Base-by-base conservation (phyloP, 352 stramenopile genomes). In the Phytopythium cucurbitacearum region DNA sequence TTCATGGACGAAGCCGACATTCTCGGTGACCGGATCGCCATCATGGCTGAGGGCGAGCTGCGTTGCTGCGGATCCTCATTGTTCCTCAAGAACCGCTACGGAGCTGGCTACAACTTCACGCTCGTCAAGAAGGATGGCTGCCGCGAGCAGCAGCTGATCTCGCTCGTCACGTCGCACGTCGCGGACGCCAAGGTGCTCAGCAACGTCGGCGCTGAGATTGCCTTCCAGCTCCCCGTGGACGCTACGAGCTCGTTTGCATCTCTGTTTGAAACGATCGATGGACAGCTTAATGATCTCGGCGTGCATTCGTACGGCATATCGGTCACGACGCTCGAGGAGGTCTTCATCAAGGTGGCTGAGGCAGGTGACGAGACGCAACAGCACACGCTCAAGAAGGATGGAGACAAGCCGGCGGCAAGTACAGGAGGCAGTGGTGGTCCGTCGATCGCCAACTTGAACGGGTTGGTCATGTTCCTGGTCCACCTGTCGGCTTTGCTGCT, bases 1-100 rank as follows among this genome's bases (percentile, higher is more conserved):
- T 98, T 98, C 54, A 98, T 98, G 91, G 91, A 97, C 39, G 89
- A 97, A 64, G 84, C 86, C 5, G 85, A 97, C 51, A 68, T 91
- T 36, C 66, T 97, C 11, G 80, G 75, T 16, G 85, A 95, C 53
- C 75, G 80, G 1, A 89, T 95, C 42, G 74, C 80, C 10, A 90
- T 95, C 50, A 91, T 95, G 85, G 69, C 84, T 7, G 69, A 91
- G 38, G 85, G 94, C 28, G 49, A 76, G 53, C 43, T 84, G 11
- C 67, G 64, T 5, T 84, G 73, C 65, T 80, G 67, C 28, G 85
- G 85, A 5, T 86, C 79, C 0, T 84, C 80, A 3, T 57, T 94
- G 4, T 95, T 91, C 52, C 57, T 95, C 40, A 95, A 95, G 64
- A 85, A 80, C 15, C 62, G 68, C 28, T 85, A 66, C 53, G 76